These are phyloP conservation scores for Silene conica DNA, from an alignment of 148 eudicot species.

Conservation along the genomic window DNA sequence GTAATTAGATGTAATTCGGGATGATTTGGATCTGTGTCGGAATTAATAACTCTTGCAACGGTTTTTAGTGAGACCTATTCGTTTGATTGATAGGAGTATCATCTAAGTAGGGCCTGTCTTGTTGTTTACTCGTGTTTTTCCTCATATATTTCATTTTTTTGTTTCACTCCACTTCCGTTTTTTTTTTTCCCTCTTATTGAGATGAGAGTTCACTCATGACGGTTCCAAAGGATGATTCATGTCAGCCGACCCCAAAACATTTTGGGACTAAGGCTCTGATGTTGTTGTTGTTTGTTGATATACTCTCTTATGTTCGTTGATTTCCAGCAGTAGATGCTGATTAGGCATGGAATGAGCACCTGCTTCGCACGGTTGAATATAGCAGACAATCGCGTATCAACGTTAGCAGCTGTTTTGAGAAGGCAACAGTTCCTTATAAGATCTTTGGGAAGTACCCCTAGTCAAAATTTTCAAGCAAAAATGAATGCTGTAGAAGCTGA, in stretches of 20 bases:
- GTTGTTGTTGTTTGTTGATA: too few species aligned
- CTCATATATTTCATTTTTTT: too few species aligned
- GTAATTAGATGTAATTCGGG: too few species aligned
- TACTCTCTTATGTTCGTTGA: not conserved
- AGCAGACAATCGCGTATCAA: constrained; percentile 26
- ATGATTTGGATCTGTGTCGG: too few species aligned
- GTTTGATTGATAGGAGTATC: not conserved
- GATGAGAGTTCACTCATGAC: too few species aligned
- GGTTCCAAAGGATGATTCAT: too few species aligned
- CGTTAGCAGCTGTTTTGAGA: constrained; percentile 44
- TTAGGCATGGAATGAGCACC: constrained; percentile 36
- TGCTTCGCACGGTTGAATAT: constrained; percentile 25
- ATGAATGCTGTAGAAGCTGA: constrained; percentile 57
- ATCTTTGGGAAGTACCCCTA: constrained; percentile 39
- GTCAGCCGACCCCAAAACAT: too few species aligned
- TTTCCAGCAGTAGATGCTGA: constrained; percentile 26
- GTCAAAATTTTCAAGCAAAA: constrained; percentile 24
- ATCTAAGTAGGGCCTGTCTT: not conserved
- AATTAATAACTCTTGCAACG: too few species aligned
- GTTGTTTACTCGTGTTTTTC: not conserved
- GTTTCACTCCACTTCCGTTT: too few species aligned
- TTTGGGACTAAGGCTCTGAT: too few species aligned
- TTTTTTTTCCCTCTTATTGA: too few species aligned
- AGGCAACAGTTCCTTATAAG: constrained; percentile 62
- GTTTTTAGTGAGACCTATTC: too few species aligned